Evolutionary conservation across 768 basidiomycete genomes (phyloP).

Genomic region (Mycena leptocephala): DNA sequence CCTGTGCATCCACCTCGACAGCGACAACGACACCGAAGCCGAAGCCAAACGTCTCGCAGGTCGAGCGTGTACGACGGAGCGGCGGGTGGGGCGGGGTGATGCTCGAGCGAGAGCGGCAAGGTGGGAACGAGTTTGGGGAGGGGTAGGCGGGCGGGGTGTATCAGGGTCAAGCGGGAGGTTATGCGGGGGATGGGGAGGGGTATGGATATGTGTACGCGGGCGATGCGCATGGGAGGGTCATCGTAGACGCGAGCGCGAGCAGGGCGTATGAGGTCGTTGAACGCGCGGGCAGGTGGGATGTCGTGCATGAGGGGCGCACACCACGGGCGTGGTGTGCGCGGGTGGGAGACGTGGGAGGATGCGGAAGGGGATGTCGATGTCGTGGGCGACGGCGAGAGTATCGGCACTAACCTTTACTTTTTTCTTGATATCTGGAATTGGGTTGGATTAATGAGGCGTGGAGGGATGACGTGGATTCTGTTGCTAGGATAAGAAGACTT

Average conservation of each 20-base stretch:
- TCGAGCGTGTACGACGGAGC: conserved; percentile 8
- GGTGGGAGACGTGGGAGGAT: conserved; percentile 42
- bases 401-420: too few relatives aligned
- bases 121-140: background rate
- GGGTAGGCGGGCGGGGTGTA: background rate
- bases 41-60: conserved; percentile 31
- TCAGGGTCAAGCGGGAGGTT: too few relatives aligned
- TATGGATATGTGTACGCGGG: background rate
- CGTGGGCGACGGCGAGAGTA: background rate
- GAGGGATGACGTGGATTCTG: too few relatives aligned
- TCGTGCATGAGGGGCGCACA: background rate
- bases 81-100: conserved; percentile 27
- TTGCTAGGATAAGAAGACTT: too few relatives aligned
- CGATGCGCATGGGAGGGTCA: background rate
- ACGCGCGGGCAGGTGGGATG: conserved; percentile 16
- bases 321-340: too few relatives aligned
- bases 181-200: background rate
- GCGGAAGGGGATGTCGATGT: conserved; percentile 22
- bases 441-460: too few relatives aligned
- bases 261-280: conserved; percentile 25
- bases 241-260: background rate
- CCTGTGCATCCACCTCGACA: background rate
- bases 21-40: background rate
- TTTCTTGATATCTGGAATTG: too few relatives aligned
- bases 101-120: background rate